Base-by-base conservation (phyloP, 176 grass and related monocot species). In the Melocanna baccifera region DNA sequence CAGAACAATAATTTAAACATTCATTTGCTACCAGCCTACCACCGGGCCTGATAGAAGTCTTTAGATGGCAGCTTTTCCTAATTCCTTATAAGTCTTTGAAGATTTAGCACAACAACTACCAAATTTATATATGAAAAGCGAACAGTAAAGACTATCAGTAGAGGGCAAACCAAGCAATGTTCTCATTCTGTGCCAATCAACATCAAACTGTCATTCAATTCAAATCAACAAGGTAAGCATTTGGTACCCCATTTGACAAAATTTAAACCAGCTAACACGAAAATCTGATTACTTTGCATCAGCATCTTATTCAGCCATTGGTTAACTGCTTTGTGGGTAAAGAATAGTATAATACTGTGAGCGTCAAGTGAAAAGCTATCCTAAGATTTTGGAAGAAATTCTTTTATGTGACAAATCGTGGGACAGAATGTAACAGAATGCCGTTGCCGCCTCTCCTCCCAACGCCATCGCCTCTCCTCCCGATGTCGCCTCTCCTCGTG, bases 351-450 rank as follows among this genome's bases (percentile, higher is more conserved):
- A 19, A 84, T 67, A 75, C 52, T 30, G 26, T 86, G 40, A 80
- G 36, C 43, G 77, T 69, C 58, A 41, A 76, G 64, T 39, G 42
- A 67, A 63, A 85, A 84, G 29, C 2, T 69, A 67, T 47, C n/a
- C n/a, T n/a, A n/a, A n/a, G n/a, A n/a, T n/a, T n/a, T n/a, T n/a
- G 4, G 48, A 66, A 57, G 30, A 84, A 86, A 72, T 88, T 86
- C 1, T 79, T 55, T 69, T 34, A 86, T 69, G 61, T 79, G 73
- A 75, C 64, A 87, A 90, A 78, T 23, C 28, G 25, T 41, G 43
- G 41, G 15, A 79, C 12, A 76, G 53, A 80, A 57, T 64, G 61
- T 76, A 80, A 80, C n/a, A n/a, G n/a, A n/a, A n/a, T n/a, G n/a
- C n/a, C n/a, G n/a, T n/a, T n/a, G n/a, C n/a, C n/a, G n/a, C n/a